A percentile compares a stretch with the other conserved stretches of the same genome.
Evolutionary conservation across 1,284 basidiomycete genomes (phyloP).

Genomic region (Earliella scabrosa): DNA sequence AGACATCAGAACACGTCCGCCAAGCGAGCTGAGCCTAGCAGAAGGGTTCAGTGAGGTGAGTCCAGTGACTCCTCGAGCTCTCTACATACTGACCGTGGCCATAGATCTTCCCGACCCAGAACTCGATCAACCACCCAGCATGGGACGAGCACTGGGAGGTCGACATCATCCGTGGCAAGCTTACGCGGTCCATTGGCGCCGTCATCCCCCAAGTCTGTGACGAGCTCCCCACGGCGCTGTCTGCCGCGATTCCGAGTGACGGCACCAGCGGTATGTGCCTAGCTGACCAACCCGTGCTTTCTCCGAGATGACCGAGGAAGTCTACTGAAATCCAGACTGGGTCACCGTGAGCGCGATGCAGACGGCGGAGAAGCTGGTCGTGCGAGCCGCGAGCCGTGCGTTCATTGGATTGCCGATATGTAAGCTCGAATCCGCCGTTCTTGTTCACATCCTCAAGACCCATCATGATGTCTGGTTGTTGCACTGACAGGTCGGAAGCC

Average conservation of each 20-base stretch:
- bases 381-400: constrained; percentile 27
- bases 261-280: neutral
- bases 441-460: neutral
- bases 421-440: constrained; percentile 12
- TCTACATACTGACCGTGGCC: neutral
- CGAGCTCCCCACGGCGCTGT: constrained; percentile 21
- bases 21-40: constrained; percentile 32
- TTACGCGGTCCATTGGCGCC: constrained; percentile 26
- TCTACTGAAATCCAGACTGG: constrained; percentile 33
- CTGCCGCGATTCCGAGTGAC: neutral
- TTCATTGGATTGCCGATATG: constrained; percentile 34
- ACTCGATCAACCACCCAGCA: constrained; percentile 29
- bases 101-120: constrained; percentile 13
- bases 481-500: constrained; percentile 23
- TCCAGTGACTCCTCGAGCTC: no score
- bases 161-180: constrained; percentile 24
- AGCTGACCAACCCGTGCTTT: no score
- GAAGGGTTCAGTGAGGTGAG: constrained; percentile 32
- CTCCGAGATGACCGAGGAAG: no score
- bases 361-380: constrained; percentile 24
- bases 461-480: no score
- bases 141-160: constrained; percentile 31
- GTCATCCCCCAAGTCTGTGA: constrained; percentile 30
- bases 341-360: constrained; percentile 5
- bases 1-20: constrained; percentile 34